Evolutionary conservation across 2,329 filamentous ascomycete species (phyloP).

Genomic region (Fusarium oxysporum): DNA sequence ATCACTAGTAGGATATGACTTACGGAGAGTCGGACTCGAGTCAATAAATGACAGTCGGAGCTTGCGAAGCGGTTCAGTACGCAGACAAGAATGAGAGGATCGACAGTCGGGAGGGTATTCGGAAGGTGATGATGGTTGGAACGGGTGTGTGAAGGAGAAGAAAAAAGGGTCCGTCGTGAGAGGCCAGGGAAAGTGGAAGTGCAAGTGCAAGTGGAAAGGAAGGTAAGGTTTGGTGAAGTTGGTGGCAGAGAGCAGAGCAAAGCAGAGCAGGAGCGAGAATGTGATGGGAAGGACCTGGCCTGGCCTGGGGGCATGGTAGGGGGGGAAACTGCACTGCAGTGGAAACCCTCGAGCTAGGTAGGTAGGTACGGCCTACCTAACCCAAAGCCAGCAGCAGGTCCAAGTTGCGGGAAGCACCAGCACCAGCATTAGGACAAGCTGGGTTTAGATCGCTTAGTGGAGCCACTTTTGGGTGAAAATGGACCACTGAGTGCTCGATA

Average conservation of each 20-base stretch:
- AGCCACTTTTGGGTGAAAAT: constrained; percentile 3
- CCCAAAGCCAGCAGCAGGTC: constrained; percentile 33
- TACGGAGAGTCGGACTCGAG: constrained; percentile 41
- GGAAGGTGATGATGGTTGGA: constrained; percentile 35
- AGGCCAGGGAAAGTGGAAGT: constrained; percentile 30
- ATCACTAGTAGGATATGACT: constrained; percentile 30
- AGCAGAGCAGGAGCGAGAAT: constrained; percentile 27
- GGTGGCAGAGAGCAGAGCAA: constrained; percentile 29
- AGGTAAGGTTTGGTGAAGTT: constrained; percentile 28
- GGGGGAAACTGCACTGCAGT: constrained; percentile 40
- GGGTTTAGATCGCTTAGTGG: constrained; percentile 33
- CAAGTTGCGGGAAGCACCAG: constrained; percentile 30
- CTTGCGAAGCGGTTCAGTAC: constrained; percentile 31
- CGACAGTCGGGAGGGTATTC: constrained; percentile 35
- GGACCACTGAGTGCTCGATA: constrained; percentile 14
- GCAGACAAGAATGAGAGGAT: constrained; percentile 38
- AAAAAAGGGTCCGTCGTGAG: constrained; percentile 43
- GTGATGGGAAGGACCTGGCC: constrained; percentile 25
- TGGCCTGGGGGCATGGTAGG: constrained; percentile 34
- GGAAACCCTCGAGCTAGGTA: constrained; percentile 29
- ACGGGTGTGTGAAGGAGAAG: constrained; percentile 40
- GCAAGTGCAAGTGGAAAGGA: constrained; percentile 33
- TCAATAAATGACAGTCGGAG: constrained; percentile 37
- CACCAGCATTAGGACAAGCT: constrained; percentile 10
- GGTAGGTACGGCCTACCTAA: constrained; percentile 11